phyloP scores from a whole-genome alignment of 306 rosid species.

The Prunus davidiana region DNA sequence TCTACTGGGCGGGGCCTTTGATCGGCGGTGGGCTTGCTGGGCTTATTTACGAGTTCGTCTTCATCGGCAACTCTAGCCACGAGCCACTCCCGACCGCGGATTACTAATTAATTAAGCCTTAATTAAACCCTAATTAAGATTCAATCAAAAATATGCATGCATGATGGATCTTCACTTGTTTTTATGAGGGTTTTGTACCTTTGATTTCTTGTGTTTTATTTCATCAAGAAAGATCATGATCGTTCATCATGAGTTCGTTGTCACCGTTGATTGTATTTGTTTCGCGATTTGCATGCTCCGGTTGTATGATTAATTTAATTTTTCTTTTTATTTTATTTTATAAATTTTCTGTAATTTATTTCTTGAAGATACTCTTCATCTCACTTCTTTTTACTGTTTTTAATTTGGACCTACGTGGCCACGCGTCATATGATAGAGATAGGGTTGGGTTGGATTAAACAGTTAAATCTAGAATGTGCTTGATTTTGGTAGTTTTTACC shows the following conservation, averaged over 20 bases:
- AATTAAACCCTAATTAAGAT: background rate
- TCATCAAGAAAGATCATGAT: slow-evolving; percentile 4
- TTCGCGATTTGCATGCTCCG: background rate
- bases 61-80: slow-evolving; percentile 54
- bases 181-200: background rate
- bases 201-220: slow-evolving; percentile 3
- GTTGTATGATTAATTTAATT: slow-evolving; percentile 4
- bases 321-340: background rate
- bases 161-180: slow-evolving; percentile 1
- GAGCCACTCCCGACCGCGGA: slow-evolving; percentile 60
- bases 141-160: background rate
- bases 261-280: background rate
- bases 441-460: background rate
- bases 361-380: background rate
- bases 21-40: slow-evolving; percentile 80
- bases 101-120: slow-evolving; percentile 19
- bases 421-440: background rate
- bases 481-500: background rate
- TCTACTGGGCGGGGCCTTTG: slow-evolving; percentile 91
- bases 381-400: background rate
- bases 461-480: background rate
- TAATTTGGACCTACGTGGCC: background rate
- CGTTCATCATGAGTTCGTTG: background rate
- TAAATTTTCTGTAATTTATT: background rate
- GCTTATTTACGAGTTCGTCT: slow-evolving; percentile 50